These are phyloP conservation scores for Talaromyces wortmannii DNA, from an alignment of 495 filamentous ascomycete genomes.

Conservation along the genomic window DNA sequence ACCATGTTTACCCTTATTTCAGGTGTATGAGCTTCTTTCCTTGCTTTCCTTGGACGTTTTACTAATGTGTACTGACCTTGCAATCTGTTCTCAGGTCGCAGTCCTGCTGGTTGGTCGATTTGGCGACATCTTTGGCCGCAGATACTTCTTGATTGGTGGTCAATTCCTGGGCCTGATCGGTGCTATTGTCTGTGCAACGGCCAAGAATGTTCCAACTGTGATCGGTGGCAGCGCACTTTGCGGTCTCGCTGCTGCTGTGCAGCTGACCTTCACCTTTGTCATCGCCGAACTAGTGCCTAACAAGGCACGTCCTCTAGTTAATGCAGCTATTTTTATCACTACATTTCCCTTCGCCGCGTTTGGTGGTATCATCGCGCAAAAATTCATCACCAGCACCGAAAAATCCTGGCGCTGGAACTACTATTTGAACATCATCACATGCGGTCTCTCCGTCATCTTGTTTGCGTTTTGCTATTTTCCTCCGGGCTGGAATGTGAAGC, in stretches of 20 bases:
- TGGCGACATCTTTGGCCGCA: constrained; percentile 47
- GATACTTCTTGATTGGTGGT: constrained; percentile 41
- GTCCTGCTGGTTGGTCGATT: constrained; percentile 38
- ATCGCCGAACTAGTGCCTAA: constrained; percentile 39
- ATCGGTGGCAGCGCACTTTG: constrained; percentile 29
- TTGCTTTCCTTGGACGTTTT: background rate
- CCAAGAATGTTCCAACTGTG: constrained; percentile 33
- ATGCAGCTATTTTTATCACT: constrained; percentile 27
- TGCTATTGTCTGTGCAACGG: constrained; percentile 33
- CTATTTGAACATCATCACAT: constrained; percentile 35
- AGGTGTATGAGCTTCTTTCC: constrained; percentile 2
- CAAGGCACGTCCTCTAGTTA: constrained; percentile 27
- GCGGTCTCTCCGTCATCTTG: constrained; percentile 22
- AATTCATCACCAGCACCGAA: constrained; percentile 24
- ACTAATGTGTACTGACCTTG: background rate
- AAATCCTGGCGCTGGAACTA: constrained; percentile 38
- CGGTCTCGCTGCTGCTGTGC: constrained; percentile 27
- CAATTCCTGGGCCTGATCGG: constrained; percentile 33
- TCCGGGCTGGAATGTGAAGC: constrained; percentile 23
- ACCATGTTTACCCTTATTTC: constrained; percentile 21
- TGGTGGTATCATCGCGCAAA: constrained; percentile 31
- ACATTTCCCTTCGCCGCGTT: constrained; percentile 32
- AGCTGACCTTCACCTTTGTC: constrained; percentile 27
- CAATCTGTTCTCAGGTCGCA: constrained; percentile 11
- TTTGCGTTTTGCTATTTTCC: constrained; percentile 31